A percentile compares a stretch with the other conserved stretches of the same genome.
Conservation (phyloP, 306 rosid genomes). For the Trifolium repens region DNA sequence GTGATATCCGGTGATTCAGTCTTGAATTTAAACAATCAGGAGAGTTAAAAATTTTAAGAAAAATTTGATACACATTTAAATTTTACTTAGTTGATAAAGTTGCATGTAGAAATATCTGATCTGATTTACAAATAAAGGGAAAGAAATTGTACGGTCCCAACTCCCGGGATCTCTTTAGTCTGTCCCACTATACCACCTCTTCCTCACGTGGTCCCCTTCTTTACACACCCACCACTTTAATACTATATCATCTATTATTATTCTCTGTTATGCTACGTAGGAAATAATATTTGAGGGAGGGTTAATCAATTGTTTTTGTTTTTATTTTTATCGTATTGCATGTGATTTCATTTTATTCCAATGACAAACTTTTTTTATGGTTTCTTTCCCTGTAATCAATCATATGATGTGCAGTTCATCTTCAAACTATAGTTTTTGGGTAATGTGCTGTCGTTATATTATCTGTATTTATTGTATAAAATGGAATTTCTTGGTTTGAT, state of each 20-base stretch:
- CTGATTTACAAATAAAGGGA: no score
- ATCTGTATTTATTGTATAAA: neutral
- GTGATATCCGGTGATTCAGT: no score
- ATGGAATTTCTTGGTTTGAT: neutral
- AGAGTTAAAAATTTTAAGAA: no score
- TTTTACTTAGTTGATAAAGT: no score
- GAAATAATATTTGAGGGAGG: neutral
- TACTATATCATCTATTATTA: neutral
- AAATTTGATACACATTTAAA: no score
- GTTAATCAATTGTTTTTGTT: constrained; percentile 3
- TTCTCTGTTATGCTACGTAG: neutral
- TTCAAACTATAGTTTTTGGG: constrained; percentile 6
- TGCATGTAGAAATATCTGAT: no score
- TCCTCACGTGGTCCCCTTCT: constrained; percentile 39
- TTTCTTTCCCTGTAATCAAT: constrained; percentile 28
- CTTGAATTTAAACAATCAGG: no score
- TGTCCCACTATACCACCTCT: neutral
- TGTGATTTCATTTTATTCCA: constrained; percentile 26
- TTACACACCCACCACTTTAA: constrained; percentile 13
- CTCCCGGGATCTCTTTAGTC: constrained; percentile 15
- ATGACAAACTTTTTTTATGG: neutral
- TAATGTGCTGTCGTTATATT: neutral
- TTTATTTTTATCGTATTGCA: constrained; percentile 12
- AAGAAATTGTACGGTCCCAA: constrained; percentile 45
- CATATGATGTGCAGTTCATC: constrained; percentile 7